Percentiles rank a stretch among this genome's conserved stretches.
Evolutionary conservation across 106 monocot genomes (phyloP).

Genomic region (Narthecium ossifragum): DNA sequence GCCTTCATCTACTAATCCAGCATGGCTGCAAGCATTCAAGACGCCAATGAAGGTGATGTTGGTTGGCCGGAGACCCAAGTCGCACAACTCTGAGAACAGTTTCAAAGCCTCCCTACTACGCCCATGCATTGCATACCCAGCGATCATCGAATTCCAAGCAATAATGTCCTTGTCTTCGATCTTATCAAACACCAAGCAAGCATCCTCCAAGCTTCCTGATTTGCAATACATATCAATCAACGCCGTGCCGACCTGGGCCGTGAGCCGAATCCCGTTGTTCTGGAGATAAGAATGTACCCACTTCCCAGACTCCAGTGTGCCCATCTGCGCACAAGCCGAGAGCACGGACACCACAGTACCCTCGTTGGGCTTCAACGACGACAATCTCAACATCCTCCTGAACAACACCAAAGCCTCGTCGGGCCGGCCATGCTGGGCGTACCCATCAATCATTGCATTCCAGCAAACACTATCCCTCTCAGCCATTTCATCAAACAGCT

Average conservation of each 20-base stretch:
- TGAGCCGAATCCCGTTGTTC: slow-evolving; percentile 19
- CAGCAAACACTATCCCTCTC: slow-evolving; percentile 59
- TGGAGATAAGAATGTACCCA: slow-evolving; percentile 58
- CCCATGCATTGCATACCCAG: slow-evolving; percentile 72
- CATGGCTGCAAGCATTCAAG: slow-evolving; percentile 73
- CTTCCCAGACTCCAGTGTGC: slow-evolving; percentile 42
- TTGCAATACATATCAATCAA: slow-evolving; percentile 87
- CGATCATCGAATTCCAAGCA: slow-evolving; percentile 73
- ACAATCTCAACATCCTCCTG: slow-evolving; percentile 33
- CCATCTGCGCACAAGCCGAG: slow-evolving; percentile 62
- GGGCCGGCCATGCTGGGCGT: slow-evolving; percentile 52
- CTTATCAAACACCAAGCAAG: slow-evolving; percentile 41
- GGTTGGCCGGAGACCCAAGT: slow-evolving; percentile 33
- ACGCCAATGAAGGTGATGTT: slow-evolving; percentile 77
- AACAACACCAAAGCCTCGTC: slow-evolving; percentile 48
- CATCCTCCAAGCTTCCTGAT: slow-evolving; percentile 71
- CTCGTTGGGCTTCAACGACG: slow-evolving; percentile 28
- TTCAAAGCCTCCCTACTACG: slow-evolving; percentile 35
- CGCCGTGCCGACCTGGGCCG: slow-evolving; percentile 44
- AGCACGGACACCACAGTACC: slow-evolving; percentile 45
- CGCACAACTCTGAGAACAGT: slow-evolving; percentile 29
- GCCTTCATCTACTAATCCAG: slow-evolving; percentile 55
- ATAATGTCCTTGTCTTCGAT: slow-evolving; percentile 57
- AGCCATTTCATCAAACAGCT: slow-evolving; percentile 50
- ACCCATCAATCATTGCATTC: slow-evolving; percentile 85